Evolutionary conservation across 768 basidiomycete genomes (phyloP), one percentile per base, ranked within the genome.

Genomic region (Kwoniella sp.): DNA sequence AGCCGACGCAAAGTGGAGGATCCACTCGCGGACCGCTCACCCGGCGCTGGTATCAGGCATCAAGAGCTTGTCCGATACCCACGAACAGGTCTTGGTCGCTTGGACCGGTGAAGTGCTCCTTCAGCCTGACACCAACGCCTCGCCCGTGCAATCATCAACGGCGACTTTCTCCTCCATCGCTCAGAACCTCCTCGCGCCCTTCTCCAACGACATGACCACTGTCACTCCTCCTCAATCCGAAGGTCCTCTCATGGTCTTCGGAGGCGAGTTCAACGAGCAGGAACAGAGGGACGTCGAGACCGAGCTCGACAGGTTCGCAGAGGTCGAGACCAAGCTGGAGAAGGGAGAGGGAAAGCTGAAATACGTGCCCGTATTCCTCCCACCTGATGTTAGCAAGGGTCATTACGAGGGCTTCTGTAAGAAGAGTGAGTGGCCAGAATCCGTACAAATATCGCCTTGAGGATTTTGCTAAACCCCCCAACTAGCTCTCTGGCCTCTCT

Each of bases 371-470:
- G 88, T 99, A 11, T 95, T 74, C 58, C 57, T 74, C 15, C 68
- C 70, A 3, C 65, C 63, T 36, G 73, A 86, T 71, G 82, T 90
- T 32, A 90, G 89, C 19, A 88, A 90, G 65, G 89, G 86, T 0
- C 91, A 95, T 72, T 95, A 96, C 71, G 91, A 98, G 62, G 92
- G 91, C 0, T 96, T 95, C 73, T 96, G 92, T 81, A 99, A 99
- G 75, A 85, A 86, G 67, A 93, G 90, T 92, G 65, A 74, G 87
- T 82, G 9, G 53, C 10, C 15, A 15, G 19, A 12, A 56, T 29
- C 1, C 22, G n/a, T n/a, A n/a, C n/a, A n/a, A n/a, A n/a, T n/a
- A n/a, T n/a, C n/a, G n/a, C n/a, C n/a, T n/a, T n/a, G 31, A 9
- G 23, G 10, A 43, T 22, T 2, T 15, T 27, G 12, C 11, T 37